Percentiles rank a stretch among this genome's conserved stretches.
These are phyloP conservation scores for Pachysandra terminalis DNA, from an alignment of 164 flowering plant species.

Conservation along the genomic window DNA sequence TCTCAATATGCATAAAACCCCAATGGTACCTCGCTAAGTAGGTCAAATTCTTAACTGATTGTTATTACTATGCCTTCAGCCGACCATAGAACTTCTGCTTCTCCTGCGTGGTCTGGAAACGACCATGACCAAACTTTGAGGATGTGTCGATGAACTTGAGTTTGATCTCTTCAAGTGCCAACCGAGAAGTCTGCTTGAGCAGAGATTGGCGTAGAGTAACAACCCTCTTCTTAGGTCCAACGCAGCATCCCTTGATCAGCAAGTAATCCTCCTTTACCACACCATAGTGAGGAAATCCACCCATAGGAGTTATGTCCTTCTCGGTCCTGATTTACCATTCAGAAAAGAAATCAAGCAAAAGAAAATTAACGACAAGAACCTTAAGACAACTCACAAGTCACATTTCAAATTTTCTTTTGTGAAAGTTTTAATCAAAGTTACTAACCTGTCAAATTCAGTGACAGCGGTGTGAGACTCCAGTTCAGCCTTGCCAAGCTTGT, in stretches of 20 bases:
- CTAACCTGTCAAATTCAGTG: slow-evolving; percentile 79
- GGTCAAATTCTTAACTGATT: too few relatives aligned
- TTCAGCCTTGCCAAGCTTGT: slow-evolving; percentile 73
- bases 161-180: slow-evolving; percentile 70
- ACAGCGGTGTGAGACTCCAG: slow-evolving; percentile 55
- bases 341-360: not conserved
- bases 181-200: slow-evolving; percentile 71
- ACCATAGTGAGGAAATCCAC: slow-evolving; percentile 90
- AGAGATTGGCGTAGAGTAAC: slow-evolving; percentile 77
- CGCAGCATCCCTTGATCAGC: slow-evolving; percentile 76
- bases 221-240: slow-evolving; percentile 83
- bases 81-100: slow-evolving; percentile 71
- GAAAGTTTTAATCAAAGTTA: not conserved
- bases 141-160: slow-evolving; percentile 83
- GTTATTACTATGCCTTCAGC: slow-evolving; percentile 35
- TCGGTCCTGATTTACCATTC: slow-evolving; percentile 55
- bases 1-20: too few relatives aligned
- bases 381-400: too few relatives aligned
- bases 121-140: slow-evolving; percentile 88
- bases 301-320: slow-evolving; percentile 80
- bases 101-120: slow-evolving; percentile 82
- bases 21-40: not conserved
- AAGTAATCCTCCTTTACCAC: slow-evolving; percentile 69
- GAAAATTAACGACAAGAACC: not conserved
- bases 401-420: too few relatives aligned